These are phyloP conservation scores for Physcia stellaris DNA, from an alignment of 495 filamentous ascomycete genomes.

Conservation along the genomic window DNA sequence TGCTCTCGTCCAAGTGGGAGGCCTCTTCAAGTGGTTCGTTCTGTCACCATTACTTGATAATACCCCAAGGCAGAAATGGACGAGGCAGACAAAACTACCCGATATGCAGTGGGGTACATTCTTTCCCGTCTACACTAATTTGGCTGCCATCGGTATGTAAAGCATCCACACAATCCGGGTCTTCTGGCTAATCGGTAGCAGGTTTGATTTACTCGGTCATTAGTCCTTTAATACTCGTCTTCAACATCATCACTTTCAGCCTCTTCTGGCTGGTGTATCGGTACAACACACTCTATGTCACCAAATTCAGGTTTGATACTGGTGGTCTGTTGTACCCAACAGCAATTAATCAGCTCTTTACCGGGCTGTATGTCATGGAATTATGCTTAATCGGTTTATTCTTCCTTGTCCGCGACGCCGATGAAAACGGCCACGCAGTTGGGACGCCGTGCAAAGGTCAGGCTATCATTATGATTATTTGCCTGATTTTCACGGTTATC, in stretches of 20 bases:
- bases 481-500: slow-evolving; percentile 52
- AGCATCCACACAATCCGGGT: not conserved
- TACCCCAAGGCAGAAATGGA: slow-evolving; percentile 83
- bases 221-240: slow-evolving; percentile 79
- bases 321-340: slow-evolving; percentile 85
- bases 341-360: slow-evolving; percentile 93
- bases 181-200: slow-evolving; percentile 10
- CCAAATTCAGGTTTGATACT: slow-evolving; percentile 80
- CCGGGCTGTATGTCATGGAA: slow-evolving; percentile 90
- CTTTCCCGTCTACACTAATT: slow-evolving; percentile 91
- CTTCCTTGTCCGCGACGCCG: slow-evolving; percentile 59
- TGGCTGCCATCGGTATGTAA: slow-evolving; percentile 70
- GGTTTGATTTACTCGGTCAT: slow-evolving; percentile 83
- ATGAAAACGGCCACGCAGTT: slow-evolving; percentile 26
- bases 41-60: slow-evolving; percentile 64
- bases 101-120: slow-evolving; percentile 82
- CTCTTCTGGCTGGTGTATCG: slow-evolving; percentile 94
- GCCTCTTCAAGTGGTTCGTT: slow-evolving; percentile 67
- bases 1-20: slow-evolving; percentile 72
- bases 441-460: slow-evolving; percentile 55
- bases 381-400: slow-evolving; percentile 82
- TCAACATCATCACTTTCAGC: slow-evolving; percentile 87
- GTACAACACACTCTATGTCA: slow-evolving; percentile 94
- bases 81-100: slow-evolving; percentile 63
- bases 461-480: slow-evolving; percentile 79